Conservation (phyloP, 139 green algal genomes). For the Chlorella sp. region DNA sequence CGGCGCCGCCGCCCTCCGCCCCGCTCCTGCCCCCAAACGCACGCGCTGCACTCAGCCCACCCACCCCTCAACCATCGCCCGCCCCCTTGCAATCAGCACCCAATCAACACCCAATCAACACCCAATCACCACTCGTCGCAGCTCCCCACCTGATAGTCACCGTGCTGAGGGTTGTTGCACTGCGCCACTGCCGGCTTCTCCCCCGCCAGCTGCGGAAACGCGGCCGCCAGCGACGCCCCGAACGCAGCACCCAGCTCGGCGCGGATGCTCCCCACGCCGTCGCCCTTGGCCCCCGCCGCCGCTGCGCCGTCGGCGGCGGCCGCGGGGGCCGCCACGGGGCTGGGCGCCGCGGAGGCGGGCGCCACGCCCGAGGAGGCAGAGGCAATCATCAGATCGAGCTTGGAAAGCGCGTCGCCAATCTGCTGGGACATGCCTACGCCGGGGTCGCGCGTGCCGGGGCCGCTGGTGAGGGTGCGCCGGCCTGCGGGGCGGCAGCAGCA, state of each 20-base stretch:
- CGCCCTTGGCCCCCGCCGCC: neutral
- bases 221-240: conserved; percentile 52
- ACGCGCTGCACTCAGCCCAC: too few relatives aligned
- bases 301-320: neutral
- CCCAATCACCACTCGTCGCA: too few relatives aligned
- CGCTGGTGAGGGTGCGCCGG: too few relatives aligned
- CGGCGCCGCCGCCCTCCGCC: too few relatives aligned
- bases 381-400: conserved; percentile 47
- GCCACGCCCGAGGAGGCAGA: neutral
- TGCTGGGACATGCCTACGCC: conserved; percentile 22
- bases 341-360: neutral
- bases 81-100: too few relatives aligned
- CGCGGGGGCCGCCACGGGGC: neutral
- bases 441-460: too few relatives aligned
- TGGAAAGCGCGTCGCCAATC: conserved; percentile 33
- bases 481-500: too few relatives aligned
- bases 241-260: conserved; percentile 70
- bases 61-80: too few relatives aligned
- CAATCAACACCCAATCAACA: too few relatives aligned
- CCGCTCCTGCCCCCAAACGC: too few relatives aligned
- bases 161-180: conserved; percentile 83
- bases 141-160: too few relatives aligned
- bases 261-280: conserved; percentile 32
- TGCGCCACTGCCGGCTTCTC: conserved; percentile 55
- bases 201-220: conserved; percentile 66